Base-by-base conservation (phyloP, 192 early-diverging fungal genomes). In the Funneliformis geosporum region DNA sequence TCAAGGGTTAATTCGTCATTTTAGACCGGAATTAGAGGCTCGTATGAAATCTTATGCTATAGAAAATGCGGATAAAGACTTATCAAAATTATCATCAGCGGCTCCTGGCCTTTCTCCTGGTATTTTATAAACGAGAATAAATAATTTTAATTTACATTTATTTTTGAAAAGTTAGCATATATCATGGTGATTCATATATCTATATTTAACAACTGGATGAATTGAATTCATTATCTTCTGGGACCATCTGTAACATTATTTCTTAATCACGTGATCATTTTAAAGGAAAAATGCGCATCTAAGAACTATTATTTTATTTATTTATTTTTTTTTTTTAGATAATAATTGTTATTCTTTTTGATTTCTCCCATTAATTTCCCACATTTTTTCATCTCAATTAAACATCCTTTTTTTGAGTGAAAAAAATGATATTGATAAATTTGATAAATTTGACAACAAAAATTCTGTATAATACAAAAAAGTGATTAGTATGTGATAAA, bases 1-100 rank as follows among this genome's bases (percentile, higher is more conserved):
- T 43, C 89, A 89, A 86, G 96, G 96, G 80, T 88, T 99, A 66
- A 96, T 99, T 82, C 92, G 95, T 61, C 94, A 96, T 83, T 97
- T 97, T 89, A 87, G 95, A 33, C 95, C 95, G 21, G 93, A 94
- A 80, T 85, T 96, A 42, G 95, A 95, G 85, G 81, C 83, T 61
- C 88, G 90, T 38, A 90, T 90, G 86, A 61, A 46, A 61, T 16
- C 27, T 23, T 76, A 42, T 47, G 62, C 61, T 23, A 10, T 0
- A 43, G 33, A 14, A n/a, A 33, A 65, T 65, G 0, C 39, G 28
- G 61, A 76, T 61, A 9, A 64, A 25, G 75, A 76, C 10, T 64
- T 76, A 44, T 65, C 61, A 61, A 76, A 76, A 65, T 47, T 76
- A 27, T 76, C 75, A 23, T 39, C 39, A 4, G 75, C 75, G 8